Evolutionary conservation across 2,329 filamentous ascomycete species (phyloP).

Genomic region (Phaeosphaeria sp.): DNA sequence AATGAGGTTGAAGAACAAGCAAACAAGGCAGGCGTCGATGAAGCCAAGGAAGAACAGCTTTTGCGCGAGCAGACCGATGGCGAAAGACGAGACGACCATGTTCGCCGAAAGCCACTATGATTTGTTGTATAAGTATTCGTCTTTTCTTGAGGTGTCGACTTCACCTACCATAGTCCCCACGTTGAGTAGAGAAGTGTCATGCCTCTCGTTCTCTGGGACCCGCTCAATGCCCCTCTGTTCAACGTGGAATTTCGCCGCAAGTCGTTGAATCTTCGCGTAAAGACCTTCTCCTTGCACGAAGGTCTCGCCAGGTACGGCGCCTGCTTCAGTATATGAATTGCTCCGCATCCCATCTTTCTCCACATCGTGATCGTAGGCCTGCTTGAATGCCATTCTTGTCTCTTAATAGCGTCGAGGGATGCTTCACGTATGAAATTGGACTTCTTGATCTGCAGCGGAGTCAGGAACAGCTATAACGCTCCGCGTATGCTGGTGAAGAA

Average conservation of each 20-base stretch:
- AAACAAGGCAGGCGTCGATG: conserved; percentile 73
- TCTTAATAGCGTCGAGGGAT: neutral
- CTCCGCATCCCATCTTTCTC: conserved; percentile 32
- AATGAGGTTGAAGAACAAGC: conserved; percentile 77
- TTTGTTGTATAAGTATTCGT: conserved; percentile 1
- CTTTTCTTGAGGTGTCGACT: neutral
- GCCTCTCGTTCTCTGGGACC: conserved; percentile 73
- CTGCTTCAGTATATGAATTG: conserved; percentile 40
- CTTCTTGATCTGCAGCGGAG: too few relatives aligned
- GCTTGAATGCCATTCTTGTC: conserved; percentile 3
- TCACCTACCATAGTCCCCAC: conserved; percentile 74
- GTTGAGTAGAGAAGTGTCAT: conserved; percentile 68
- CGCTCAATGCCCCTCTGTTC: conserved; percentile 80
- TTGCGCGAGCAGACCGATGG: conserved; percentile 75
- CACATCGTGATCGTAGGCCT: conserved; percentile 19
- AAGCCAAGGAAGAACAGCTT: conserved; percentile 75
- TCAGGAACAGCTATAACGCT: too few relatives aligned
- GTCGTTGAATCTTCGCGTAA: conserved; percentile 66
- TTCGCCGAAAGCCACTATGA: conserved; percentile 77
- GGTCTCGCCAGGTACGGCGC: conserved; percentile 64
- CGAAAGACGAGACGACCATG: conserved; percentile 78
- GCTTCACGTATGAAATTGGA: neutral
- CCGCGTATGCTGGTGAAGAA: neutral
- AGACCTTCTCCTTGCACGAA: conserved; percentile 63
- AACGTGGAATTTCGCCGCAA: conserved; percentile 70